Evolutionary conservation across 2,329 filamentous ascomycete genomes (phyloP), one percentile per base, ranked within the genome.

Genomic region (Beauveria asiatica): DNA sequence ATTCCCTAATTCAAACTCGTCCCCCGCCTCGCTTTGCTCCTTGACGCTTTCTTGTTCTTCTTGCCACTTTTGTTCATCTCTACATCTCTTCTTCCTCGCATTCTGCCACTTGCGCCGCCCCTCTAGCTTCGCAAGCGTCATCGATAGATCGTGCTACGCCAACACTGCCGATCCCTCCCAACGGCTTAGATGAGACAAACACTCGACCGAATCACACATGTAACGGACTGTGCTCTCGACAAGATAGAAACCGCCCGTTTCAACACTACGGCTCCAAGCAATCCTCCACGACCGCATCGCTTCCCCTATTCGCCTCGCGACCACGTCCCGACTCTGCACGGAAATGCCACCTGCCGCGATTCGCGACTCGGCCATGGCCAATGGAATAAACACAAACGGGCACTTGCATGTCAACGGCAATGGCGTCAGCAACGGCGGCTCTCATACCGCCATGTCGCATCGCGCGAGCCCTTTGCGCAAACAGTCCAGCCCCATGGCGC

Each of bases 401-500:
- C 64, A 67, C 50, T 62, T 63, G 51, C 73, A 72, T 50, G 64
- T 68, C 62, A 75, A 74, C 60, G 70, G 73, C 64, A 71, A 71
- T 63, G 71, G 67, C 41, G 66, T 70, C 61, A 61, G 73, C 63
- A 59, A 72, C 48, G 64, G 68, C 62, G 75, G 74, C 59, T 70
- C 73, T 64, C 71, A 71, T 63, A 71, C 66, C 46, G 67, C 70
- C 61, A 62, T 73, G 63, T 61, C 67, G 56, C 66, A 73, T 61
- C 72, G 73, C 56, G 68, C 72, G 62, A 79, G 67, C 65, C 70
- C 76, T 67, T 72, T 76, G 53, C 81, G 84, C 70, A 86, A 83
- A 66, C 75, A 78, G 63, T 87, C 84, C 11, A 83, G 76, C 60
- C 84, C 84, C 3, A 84, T 87, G 84, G 84, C 94, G 75, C 92